Evolutionary conservation across 495 filamentous ascomycete genomes (phyloP).

Genomic region (Talaromyces nanjingensis): DNA sequence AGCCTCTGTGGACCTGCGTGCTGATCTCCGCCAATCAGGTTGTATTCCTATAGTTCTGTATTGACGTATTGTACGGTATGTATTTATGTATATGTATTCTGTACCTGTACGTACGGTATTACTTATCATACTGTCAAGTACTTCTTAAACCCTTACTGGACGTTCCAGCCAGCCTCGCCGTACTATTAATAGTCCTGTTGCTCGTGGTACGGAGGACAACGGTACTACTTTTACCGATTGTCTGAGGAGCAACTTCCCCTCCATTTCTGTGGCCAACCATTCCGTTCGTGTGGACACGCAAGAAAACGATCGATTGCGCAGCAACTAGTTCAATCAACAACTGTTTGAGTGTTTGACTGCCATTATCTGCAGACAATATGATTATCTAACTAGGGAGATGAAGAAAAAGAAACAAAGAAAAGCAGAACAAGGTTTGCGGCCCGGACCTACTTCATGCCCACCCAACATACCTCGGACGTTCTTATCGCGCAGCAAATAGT

Average conservation of each 20-base stretch:
- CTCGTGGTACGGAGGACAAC: neutral
- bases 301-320: neutral
- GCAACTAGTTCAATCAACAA: neutral
- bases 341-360: neutral
- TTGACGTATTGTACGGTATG: neutral
- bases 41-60: neutral
- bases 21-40: neutral
- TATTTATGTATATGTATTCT: neutral
- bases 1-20: slow-evolving; percentile 4
- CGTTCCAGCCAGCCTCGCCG: neutral
- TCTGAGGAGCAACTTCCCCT: neutral
- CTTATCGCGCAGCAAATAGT: slow-evolving; percentile 3
- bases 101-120: neutral
- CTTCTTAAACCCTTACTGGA: neutral
- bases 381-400: neutral
- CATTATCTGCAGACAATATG: neutral
- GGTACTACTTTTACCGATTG: neutral
- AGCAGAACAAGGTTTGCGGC: slow-evolving; percentile 5
- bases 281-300: neutral
- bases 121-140: neutral
- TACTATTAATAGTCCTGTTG: neutral
- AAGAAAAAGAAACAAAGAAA: slow-evolving; percentile 1
- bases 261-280: neutral
- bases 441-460: slow-evolving; percentile 2
- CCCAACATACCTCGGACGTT: neutral